phyloP scores from a whole-genome alignment of 768 basidiomycete species.

The Suillus americanus region DNA sequence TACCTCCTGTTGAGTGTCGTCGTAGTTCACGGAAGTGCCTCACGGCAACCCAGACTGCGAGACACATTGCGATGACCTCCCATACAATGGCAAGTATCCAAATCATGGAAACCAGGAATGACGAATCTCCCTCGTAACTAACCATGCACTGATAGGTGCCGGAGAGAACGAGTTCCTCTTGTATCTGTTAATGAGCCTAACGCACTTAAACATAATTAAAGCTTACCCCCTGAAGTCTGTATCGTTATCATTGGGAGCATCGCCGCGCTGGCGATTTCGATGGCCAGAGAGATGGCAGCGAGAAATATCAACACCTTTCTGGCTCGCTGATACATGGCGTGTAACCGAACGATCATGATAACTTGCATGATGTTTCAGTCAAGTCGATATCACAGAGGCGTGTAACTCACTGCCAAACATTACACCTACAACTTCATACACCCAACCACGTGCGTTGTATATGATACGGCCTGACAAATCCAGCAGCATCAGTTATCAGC shows the following conservation, averaged over 20 bases:
- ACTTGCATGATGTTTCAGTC: background rate
- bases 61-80: background rate
- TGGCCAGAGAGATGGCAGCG: background rate
- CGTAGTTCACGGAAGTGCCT: background rate
- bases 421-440: accelerated
- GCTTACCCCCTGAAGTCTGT: background rate
- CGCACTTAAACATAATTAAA: background rate
- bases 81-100: background rate
- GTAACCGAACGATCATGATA: background rate
- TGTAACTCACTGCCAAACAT: background rate
- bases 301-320: background rate
- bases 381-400: background rate
- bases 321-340: background rate
- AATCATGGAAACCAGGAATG: background rate
- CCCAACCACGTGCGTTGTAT: accelerated
- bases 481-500: background rate
- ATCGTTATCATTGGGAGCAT: background rate
- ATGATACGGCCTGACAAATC: background rate
- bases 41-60: background rate
- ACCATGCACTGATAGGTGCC: background rate
- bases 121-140: accelerated
- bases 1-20: background rate
- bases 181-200: background rate
- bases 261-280: background rate
- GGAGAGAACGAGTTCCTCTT: background rate